Percentiles rank a stretch among this genome's conserved stretches.
Conservation (phyloP, 345 rosid species). For the Sisymbrium altissimum region DNA sequence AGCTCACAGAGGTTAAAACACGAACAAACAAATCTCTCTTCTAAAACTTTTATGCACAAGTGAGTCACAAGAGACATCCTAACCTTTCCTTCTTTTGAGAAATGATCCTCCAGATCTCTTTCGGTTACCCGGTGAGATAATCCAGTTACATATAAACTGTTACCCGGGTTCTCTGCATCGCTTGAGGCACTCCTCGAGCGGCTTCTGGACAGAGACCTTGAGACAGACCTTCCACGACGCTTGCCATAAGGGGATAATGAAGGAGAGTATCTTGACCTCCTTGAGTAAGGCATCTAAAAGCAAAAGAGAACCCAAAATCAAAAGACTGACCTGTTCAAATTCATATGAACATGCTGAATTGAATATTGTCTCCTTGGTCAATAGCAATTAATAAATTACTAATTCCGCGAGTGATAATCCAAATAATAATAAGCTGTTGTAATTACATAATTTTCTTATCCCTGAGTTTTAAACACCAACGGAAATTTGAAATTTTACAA, state of each 20-base stretch:
- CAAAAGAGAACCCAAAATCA: background rate
- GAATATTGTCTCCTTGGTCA: background rate
- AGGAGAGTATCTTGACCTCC: slow-evolving; percentile 59
- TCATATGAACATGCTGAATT: background rate
- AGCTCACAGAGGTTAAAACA: background rate
- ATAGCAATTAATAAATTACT: too few relatives aligned
- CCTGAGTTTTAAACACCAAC: too few relatives aligned
- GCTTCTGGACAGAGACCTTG: slow-evolving; percentile 55
- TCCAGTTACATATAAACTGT: slow-evolving; percentile 93
- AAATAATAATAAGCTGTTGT: too few relatives aligned
- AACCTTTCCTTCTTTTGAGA: slow-evolving; percentile 72
- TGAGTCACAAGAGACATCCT: background rate
- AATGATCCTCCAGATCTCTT: slow-evolving; percentile 76
- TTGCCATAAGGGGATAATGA: slow-evolving; percentile 54
- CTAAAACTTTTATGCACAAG: background rate
- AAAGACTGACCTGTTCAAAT: background rate
- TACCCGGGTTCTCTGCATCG: slow-evolving; percentile 86
- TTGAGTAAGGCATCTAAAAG: slow-evolving; percentile 74
- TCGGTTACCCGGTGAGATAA: slow-evolving; percentile 71
- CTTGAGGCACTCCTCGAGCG: slow-evolving; percentile 59
- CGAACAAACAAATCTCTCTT: background rate
- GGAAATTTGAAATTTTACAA: too few relatives aligned
- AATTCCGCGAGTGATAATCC: too few relatives aligned
- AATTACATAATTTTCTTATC: too few relatives aligned
- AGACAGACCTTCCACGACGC: slow-evolving; percentile 45